Evolutionary conservation across 1,284 basidiomycete genomes (phyloP), one percentile per base, ranked within the genome.

Genomic region (Apiotrichum montevideense): DNA sequence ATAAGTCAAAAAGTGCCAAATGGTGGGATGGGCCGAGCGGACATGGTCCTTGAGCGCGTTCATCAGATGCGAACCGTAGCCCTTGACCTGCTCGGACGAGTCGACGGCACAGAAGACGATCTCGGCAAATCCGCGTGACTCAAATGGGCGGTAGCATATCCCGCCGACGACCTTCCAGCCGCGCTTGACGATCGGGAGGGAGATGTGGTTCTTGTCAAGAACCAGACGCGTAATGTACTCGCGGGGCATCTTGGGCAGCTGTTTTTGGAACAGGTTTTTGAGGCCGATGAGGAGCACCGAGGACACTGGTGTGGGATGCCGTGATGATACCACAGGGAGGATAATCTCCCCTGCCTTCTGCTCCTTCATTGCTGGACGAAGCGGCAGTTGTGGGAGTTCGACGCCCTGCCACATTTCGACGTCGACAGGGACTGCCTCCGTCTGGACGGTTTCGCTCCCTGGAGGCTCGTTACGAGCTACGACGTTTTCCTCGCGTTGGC

Each of bases 51-150:
- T 98, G 79, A 96, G 90, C 72, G 98, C 89, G 74, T 98, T 96
- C 96, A 99, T 99, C 49, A 99, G 81, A 82, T 98, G 94, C 21
- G 90, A 90, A 43, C 96, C 96, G 70, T 98, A 99, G 8, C 96
- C 96, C 82, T 97, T 97, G 74, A 96, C 91, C 80, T 98, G 96
- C 75, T 97, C 94, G 5, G 89, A 90, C 50, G 90, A 92, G 33
- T 92, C 89, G 29, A 96, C 97, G 0, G 96, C 96, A 74, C 98
- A 98, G 77, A 99, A 99, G 3, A 98, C 95, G 66, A 99, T 98
- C 75, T 98, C 96, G 33, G 94, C 93, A 72, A 99, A 99, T 11
- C 87, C 87, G 59, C 94, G 84, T 66, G 91, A 90, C 49, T 92
- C 87, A 73, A 99, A 98, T 2, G 96, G 95, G 35, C 96, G 83